Evolutionary conservation across 192 early-diverging fungal genomes (phyloP), one percentile per base, ranked within the genome.

Genomic region (Podila minutissima): DNA sequence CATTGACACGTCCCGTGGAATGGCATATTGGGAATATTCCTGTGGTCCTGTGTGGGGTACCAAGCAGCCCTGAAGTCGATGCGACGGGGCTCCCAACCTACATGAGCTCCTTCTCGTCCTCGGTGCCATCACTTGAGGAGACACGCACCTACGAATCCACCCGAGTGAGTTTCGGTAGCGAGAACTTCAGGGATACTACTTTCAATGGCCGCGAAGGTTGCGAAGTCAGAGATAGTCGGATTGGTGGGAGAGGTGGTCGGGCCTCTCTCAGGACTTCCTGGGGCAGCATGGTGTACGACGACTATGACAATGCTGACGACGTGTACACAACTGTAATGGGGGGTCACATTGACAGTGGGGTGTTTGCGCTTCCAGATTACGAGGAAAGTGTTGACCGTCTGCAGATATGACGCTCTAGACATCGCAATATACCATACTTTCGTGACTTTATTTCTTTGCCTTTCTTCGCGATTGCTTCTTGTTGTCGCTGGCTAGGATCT

Each of bases 391-490:
- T 24, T 38, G 29, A 22, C 13, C 48, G n/a, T 41, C 61, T 1
- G 2, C 41, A 46, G 12, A 46, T 24, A 55, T 9, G 13, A 22
- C 13, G 3, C 53, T 11, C 53, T 55, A n/a, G 24, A 55, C 17
- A 24, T 55, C 6, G 8, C 53, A 55, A 55, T 46, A 46, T 46
- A 46, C 41, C 12, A 7, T 55, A n/a, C 2, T 55, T 5, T 55
- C 1, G 20, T 1, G 4, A 5, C 24, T 24, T 55, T 55, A 55
- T 55, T 55, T n/a, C 9, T 55, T 55, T n/a, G 53, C 11, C 22
- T 81, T 81, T 20, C 77, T 72, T 32, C 77, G 49, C 1, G 77
- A 81, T 0, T 48, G 53, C 9, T 73, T 81, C 55, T 69, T 72
- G 29, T 72, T 81, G 5, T 72, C 57, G 28, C 77, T 65, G 4